Evolutionary conservation across 306 rosid genomes (phyloP), one percentile per base, ranked within the genome.

Genomic region (Vachellia collinsii): DNA sequence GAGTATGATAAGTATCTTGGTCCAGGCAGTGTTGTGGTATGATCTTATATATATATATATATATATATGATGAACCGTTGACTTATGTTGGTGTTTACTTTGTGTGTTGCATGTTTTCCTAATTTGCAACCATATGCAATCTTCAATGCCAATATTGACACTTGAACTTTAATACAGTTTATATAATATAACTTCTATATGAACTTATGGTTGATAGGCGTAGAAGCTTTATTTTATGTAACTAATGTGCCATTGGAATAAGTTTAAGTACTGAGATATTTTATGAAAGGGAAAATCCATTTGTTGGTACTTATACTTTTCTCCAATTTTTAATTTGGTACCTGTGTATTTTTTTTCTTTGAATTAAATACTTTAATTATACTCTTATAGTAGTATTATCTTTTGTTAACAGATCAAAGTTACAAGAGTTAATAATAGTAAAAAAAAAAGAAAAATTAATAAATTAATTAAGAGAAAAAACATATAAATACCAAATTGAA

Each of bases 1-100:
- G 99, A 95, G 87, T 95, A 95, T 81, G 97, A 95, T 82, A 95
- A 88, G 71, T 95, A 95, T 88, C 98, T 95, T 81, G 99, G 99
- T 81, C 97, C 99, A 67, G 99, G 97, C 75, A 95, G 99, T 75
- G 88, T 87, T 62, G 72, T 95, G 99, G 99, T 95, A 90, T 81
- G 89, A 74, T 61, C 75, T 72, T 72, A 14, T 75, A 41, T 80
- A 77, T 75, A 29, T 46, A 41, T 80, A 79, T 75, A 29, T 46
- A 29, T 29, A 41, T 80, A 79, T 75, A 29, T 46, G 37, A 34
- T 72, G 37, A 43, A 54, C n/a, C n/a, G n/a, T 29, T 44, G 53
- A 8, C n/a, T 44, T 71, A 34, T 61, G 53, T 74, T 63, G 42
- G 43, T 39, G 58, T 5, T 12, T 41, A 16, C 38, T 54, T 71